Base-by-base conservation (phyloP, 768 basidiomycete genomes). In the Tylopilus vinaceipallidus region DNA sequence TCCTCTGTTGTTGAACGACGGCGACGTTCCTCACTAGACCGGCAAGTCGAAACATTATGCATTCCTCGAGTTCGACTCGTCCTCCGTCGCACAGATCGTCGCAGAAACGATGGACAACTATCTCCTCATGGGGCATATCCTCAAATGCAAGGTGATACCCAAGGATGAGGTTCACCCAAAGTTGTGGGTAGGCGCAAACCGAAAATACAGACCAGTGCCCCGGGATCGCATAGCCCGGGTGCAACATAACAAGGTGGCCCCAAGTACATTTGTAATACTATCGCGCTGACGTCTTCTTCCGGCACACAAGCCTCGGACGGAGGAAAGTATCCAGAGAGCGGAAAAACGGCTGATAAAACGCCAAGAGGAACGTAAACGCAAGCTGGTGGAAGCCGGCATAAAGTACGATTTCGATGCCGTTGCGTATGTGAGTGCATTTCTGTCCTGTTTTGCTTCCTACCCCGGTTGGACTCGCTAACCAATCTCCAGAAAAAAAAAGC, bases 41-140 rank as follows among this genome's bases (percentile, higher is more conserved):
- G 97, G 97, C 46, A 80, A 80, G 54, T 95, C 95, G 39, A 99
- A 98, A 71, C 95, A 98, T 69, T 98, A 95, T 69, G 95, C 83
- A 3, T 98, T 95, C 75, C 76, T 99, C 61, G 95, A 98, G 70
- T 97, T 99, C 67, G 82, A 85, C 47, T 94, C 91, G 36, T 79
- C 82, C 17, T 78, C 86, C 0, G 94, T 98, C 26, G 95, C 97
- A 0, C 73, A 94, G 63, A 98, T 99, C 54, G 97, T 97, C 8
- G 87, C 90, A 2, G 97, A 98, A 63, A 98, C 95, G 38, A 98
- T 98, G 97, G 84, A 99, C 77, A 98, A 97, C 73, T 99, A 98
- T 69, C 80, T 99, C 33, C 77, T 99, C 55, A 81, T 88, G 78
- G 95, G 95, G 7, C 95, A 97, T 64, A 88, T 99, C 55, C 77